These are phyloP conservation scores for Podaxis sp. DNA, from an alignment of 768 basidiomycete species.

Conservation along the genomic window DNA sequence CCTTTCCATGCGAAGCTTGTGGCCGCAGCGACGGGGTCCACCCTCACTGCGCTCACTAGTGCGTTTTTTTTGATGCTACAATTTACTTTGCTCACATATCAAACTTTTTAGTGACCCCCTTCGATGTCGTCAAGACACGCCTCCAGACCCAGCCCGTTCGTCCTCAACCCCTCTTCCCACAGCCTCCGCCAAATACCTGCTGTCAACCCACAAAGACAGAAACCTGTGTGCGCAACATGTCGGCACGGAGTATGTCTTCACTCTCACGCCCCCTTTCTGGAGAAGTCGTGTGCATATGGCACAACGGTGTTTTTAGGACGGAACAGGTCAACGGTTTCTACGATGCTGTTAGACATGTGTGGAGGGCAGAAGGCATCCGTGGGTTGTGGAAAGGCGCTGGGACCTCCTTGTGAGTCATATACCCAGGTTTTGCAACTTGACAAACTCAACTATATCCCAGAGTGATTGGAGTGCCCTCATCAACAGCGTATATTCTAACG, in stretches of 20 bases:
- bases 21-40: conserved; percentile 77
- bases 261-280: conserved; percentile 47
- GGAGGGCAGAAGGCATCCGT: conserved; percentile 73
- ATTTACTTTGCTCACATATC: background rate
- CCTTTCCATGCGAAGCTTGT: conserved; percentile 76
- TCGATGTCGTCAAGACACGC: conserved; percentile 96
- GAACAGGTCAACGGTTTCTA: conserved; percentile 83
- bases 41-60: conserved; percentile 84
- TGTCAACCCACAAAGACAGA: conserved; percentile 62
- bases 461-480: conserved; percentile 86
- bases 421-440: background rate
- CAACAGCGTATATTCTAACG: conserved; percentile 92
- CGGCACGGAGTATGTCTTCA: conserved; percentile 32
- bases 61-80: conserved; percentile 22
- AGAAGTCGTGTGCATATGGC: conserved; percentile 79
- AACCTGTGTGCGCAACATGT: conserved; percentile 75
- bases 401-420: conserved; percentile 70
- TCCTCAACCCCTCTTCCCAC: conserved; percentile 49
- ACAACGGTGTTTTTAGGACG: conserved; percentile 63
- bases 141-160: conserved; percentile 85
- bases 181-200: conserved; percentile 55
- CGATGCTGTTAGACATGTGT: conserved; percentile 80
- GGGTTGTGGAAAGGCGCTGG: conserved; percentile 97
- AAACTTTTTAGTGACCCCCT: conserved; percentile 83
- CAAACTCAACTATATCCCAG: conserved; percentile 37